A percentile compares a stretch with the other conserved stretches of the same genome.
Conservation (phyloP, 257 asterid genomes). For the Leonotis leonurus region DNA sequence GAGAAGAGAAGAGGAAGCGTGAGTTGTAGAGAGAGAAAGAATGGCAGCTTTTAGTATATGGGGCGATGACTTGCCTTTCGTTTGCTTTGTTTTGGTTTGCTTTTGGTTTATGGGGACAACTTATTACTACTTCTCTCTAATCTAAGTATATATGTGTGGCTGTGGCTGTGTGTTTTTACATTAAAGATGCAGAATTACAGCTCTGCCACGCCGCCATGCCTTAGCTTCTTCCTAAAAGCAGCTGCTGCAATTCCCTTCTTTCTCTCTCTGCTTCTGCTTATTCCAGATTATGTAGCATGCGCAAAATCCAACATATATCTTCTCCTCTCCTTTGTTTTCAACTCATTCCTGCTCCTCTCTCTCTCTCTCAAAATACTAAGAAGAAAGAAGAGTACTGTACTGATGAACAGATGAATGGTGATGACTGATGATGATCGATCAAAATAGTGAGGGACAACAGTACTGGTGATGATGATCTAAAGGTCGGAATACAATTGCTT, state of each 20-base stretch:
- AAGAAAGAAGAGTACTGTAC: too few species aligned
- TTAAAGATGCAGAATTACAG: slow-evolving; percentile 70
- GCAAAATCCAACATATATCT: not conserved
- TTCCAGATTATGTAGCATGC: not conserved
- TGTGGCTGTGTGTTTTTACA: slow-evolving; percentile 42
- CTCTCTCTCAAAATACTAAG: too few species aligned
- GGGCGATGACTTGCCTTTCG: slow-evolving; percentile 23
- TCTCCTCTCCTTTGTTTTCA: too few species aligned
- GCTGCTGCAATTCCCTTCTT: not conserved
- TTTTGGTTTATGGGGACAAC: too few species aligned
- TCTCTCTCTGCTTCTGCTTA: slow-evolving; percentile 1
- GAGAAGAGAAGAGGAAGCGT: not conserved
- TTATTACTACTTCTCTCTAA: too few species aligned
- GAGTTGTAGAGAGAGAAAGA: not conserved
- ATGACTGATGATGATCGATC: slow-evolving; percentile 20
- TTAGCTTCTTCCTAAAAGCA: slow-evolving; percentile 40
- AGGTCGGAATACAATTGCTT: slow-evolving; percentile 17
- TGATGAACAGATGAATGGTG: too few species aligned
- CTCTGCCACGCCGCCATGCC: slow-evolving; percentile 96
- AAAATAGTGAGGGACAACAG: not conserved
- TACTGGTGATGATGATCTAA: slow-evolving; percentile 10
- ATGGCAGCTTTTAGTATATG: slow-evolving; percentile 28
- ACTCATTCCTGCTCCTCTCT: not conserved
- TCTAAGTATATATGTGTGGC: slow-evolving; percentile 14
- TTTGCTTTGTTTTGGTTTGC: too few species aligned